Percentiles rank a stretch among this genome's conserved stretches.
These are phyloP conservation scores for Tolypocladium inflatum DNA, from an alignment of 2,329 filamentous ascomycete genomes.

Conservation along the genomic window DNA sequence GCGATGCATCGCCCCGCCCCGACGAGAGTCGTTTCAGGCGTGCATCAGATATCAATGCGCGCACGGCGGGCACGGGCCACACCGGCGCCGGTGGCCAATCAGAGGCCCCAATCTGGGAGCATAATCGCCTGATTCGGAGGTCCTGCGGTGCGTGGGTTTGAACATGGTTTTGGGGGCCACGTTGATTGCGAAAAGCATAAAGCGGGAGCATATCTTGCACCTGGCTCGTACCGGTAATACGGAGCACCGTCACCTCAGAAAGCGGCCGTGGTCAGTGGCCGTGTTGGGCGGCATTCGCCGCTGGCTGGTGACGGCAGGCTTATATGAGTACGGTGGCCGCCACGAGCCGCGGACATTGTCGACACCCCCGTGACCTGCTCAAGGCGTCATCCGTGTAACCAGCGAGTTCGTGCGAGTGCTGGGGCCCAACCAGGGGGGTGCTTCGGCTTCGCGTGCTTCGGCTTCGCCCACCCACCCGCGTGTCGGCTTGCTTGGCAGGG, in stretches of 20 bases:
- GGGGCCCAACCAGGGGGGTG: not conserved
- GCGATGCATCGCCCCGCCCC: not conserved
- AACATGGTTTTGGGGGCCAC: not conserved
- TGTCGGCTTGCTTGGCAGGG: not conserved
- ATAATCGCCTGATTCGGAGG: conserved; percentile 14
- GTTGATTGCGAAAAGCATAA: not conserved
- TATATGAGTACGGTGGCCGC: not conserved
- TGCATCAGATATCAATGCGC: conserved; percentile 8
- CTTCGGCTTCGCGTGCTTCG: not conserved
- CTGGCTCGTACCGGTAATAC: too few relatives aligned
- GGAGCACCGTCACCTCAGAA: not conserved
- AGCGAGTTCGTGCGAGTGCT: not conserved
- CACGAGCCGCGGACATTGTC: not conserved
- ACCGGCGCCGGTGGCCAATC: conserved; percentile 14
- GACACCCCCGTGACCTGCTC: not conserved
- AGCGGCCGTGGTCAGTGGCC: not conserved
- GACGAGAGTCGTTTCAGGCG: conserved; percentile 1
- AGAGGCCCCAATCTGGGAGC: conserved; percentile 4
- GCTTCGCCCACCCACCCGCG: not conserved
- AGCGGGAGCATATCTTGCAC: not conserved
- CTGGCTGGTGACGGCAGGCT: not conserved
- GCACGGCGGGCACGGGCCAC: conserved; percentile 9
- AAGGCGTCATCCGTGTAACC: not conserved
- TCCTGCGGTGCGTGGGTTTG: not conserved
- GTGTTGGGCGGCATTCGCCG: not conserved